These are phyloP conservation scores for Aspergillus cavernicola DNA, from an alignment of 495 filamentous ascomycete genomes.

Conservation along the genomic window DNA sequence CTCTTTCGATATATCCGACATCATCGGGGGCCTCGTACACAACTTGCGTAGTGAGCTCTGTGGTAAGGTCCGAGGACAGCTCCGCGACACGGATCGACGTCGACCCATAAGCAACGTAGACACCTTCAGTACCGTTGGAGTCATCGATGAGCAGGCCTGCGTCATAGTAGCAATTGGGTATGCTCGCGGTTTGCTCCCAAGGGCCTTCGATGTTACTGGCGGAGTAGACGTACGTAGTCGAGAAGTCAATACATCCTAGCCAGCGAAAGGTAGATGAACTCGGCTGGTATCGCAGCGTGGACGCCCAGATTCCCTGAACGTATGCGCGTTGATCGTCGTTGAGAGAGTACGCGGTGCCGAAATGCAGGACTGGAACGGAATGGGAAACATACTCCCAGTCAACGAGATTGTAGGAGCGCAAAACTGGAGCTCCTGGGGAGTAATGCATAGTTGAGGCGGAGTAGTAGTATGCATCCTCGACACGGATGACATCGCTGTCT, in stretches of 20 bases:
- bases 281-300: slow-evolving; percentile 45
- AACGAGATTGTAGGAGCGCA: slow-evolving; percentile 52
- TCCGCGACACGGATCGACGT: background rate
- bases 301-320: slow-evolving; percentile 53
- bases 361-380: slow-evolving; percentile 49
- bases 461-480: slow-evolving; percentile 49
- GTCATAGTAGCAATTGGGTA: slow-evolving; percentile 56
- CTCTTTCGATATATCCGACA: slow-evolving; percentile 45
- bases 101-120: slow-evolving; percentile 54
- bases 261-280: slow-evolving; percentile 50
- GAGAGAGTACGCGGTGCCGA: slow-evolving; percentile 46
- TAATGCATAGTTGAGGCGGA: slow-evolving; percentile 55
- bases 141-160: slow-evolving; percentile 52
- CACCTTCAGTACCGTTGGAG: slow-evolving; percentile 51
- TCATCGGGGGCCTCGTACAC: slow-evolving; percentile 36
- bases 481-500: slow-evolving; percentile 44
- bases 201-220: slow-evolving; percentile 32
- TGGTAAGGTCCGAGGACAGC: slow-evolving; percentile 43
- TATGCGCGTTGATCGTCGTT: slow-evolving; percentile 40
- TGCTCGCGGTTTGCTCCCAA: slow-evolving; percentile 31
- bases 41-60: slow-evolving; percentile 36
- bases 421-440: slow-evolving; percentile 56
- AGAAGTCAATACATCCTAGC: slow-evolving; percentile 50
- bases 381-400: slow-evolving; percentile 56
- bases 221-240: slow-evolving; percentile 52